A percentile compares a stretch with the other conserved stretches of the same genome.
Conservation (phyloP, 2,329 filamentous ascomycete species). For the Phaeosphaeriaceae sp. region DNA sequence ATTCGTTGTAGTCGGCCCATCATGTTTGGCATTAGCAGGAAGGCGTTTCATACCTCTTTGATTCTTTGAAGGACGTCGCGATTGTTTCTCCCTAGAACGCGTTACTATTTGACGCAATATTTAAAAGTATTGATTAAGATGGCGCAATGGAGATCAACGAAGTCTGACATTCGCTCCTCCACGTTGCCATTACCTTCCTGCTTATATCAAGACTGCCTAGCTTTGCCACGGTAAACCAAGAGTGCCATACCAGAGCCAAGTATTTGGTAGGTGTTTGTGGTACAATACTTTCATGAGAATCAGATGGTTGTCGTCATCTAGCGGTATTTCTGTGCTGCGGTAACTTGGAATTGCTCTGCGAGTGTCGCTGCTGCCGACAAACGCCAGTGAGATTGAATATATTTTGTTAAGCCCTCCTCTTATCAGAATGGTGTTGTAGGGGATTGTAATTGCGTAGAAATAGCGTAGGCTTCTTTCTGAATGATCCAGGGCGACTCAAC, state of each 20-base stretch:
- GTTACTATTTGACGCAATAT: constrained; percentile 9
- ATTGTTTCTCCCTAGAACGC: constrained; percentile 1
- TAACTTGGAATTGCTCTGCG: no score
- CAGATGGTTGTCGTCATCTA: no score
- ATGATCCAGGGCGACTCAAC: no score
- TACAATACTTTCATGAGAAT: background rate
- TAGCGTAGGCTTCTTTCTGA: no score
- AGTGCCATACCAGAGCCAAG: background rate
- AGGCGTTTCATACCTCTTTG: constrained; percentile 9
- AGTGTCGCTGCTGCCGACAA: no score
- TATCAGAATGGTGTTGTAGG: background rate
- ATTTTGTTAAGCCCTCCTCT: background rate
- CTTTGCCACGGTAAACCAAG: constrained; percentile 8
- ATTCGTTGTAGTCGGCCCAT: background rate
- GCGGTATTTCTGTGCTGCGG: no score
- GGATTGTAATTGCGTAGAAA: background rate
- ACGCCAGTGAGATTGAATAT: no score
- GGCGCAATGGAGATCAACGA: background rate
- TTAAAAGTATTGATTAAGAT: background rate
- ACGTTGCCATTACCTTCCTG: background rate
- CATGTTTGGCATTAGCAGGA: constrained; percentile 8
- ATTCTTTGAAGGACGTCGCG: background rate
- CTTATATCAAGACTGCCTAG: constrained; percentile 3
- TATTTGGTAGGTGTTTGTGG: background rate
- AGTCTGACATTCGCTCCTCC: no score